A percentile compares a stretch with the other conserved stretches of the same genome.
phyloP scores from a whole-genome alignment of 2,329 filamentous ascomycete genomes.

The Pseudogymnoascus verrucosus region DNA sequence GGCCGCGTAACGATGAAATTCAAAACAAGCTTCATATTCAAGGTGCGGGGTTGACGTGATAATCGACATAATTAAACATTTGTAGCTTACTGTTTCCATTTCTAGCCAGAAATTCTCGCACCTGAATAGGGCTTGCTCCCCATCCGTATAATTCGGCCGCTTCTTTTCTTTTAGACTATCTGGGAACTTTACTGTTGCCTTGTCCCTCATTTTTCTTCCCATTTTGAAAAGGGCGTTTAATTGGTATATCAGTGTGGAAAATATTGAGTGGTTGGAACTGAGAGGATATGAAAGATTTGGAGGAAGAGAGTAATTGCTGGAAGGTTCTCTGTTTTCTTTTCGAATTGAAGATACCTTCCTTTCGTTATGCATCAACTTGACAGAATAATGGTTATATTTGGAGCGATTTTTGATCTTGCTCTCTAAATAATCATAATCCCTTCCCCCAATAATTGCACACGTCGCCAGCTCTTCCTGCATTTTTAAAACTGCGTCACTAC shows the following conservation, averaged over 20 bases:
- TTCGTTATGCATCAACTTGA: not conserved
- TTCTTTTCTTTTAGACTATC: not conserved
- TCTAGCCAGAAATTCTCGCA: not conserved
- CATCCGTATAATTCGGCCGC: not conserved
- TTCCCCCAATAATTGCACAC: not conserved
- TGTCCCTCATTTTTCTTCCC: not conserved
- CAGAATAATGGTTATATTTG: not conserved
- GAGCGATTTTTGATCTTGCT: not conserved
- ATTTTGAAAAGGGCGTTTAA: not conserved
- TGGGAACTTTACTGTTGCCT: not conserved
- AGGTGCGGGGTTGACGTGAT: too few species aligned
- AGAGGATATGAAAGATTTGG: not conserved
- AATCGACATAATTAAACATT: not conserved
- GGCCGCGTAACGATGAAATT: not conserved
- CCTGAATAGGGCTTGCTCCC: not conserved
- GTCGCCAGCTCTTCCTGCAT: not conserved
- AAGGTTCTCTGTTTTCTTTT: not conserved
- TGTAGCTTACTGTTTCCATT: not conserved
- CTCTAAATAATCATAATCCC: not conserved
- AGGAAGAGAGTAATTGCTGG: not conserved
- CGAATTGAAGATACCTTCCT: not conserved
- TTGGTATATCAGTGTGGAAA: not conserved
- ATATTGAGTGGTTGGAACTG: not conserved
- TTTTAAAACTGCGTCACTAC: not conserved
- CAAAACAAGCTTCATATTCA: not conserved